These are phyloP conservation scores for Ceratobasidium sp. DNA, from an alignment of 1,284 basidiomycete genomes.

Conservation along the genomic window DNA sequence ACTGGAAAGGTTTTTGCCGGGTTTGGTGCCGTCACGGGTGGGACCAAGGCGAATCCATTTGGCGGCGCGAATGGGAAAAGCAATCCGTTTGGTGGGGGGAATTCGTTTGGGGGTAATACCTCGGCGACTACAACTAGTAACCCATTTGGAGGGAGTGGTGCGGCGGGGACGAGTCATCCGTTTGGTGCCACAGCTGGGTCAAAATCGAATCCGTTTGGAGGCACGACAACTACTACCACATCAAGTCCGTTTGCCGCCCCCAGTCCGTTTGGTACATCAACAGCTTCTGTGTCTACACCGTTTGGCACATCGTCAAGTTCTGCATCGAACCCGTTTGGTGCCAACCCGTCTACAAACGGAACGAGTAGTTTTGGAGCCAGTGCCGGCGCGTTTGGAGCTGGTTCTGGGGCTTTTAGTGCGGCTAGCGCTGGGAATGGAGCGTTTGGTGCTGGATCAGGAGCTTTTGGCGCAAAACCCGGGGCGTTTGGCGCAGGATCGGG, in stretches of 20 bases:
- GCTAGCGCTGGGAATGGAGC: too few relatives aligned
- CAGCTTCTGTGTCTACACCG: background rate
- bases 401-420: background rate
- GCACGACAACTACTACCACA: background rate
- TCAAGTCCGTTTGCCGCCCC: too few relatives aligned
- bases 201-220: slow-evolving; percentile 13
- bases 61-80: too few relatives aligned
- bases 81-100: too few relatives aligned
- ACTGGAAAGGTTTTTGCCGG: slow-evolving; percentile 22
- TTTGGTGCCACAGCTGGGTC: background rate
- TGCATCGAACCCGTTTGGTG: slow-evolving; percentile 11
- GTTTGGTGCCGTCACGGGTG: slow-evolving; percentile 14
- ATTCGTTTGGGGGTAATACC: too few relatives aligned
- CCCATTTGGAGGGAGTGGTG: background rate
- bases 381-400: slow-evolving; percentile 2
- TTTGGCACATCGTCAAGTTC: background rate
- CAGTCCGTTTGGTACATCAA: background rate
- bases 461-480: background rate
- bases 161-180: background rate
- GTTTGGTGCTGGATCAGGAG: too few relatives aligned
- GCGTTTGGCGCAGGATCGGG: background rate
- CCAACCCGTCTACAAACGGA: background rate
- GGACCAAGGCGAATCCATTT: too few relatives aligned
- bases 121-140: background rate
- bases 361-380: slow-evolving; percentile 8